Evolutionary conservation across 1,284 basidiomycete species (phyloP), one percentile per base, ranked within the genome.

Genomic region (Schizopora paradoxa): DNA sequence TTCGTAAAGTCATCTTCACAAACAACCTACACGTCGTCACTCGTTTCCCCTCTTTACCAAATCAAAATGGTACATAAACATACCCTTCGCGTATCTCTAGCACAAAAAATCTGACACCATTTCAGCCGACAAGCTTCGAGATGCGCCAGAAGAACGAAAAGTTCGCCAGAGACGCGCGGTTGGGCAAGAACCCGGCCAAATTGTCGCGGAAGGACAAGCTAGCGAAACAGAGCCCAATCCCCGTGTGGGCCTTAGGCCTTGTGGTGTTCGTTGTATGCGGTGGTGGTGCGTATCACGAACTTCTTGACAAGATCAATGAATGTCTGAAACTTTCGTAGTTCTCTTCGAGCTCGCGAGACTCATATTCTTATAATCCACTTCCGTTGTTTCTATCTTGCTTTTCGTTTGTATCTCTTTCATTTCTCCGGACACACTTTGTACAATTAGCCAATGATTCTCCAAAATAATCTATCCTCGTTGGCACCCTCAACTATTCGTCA

Each of bases 101-200:
- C 7, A 13, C 1, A 31, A 5, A 38, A 13, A 13, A 31, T 25
- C 18, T 37, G 5, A 23, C 16, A 31, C 10, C 5, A 19, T 18
- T 46, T 1, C 50, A 70, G 67, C 66, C 69, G 38, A 68, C 83
- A 45, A 76, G 82, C 68, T 87, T 86, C 63, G 86, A 90, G 61
- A 73, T 88, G 67, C 79, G 83, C 54, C 77, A 80, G 59, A 77
- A 78, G 63, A 90, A 89, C 62, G 73, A 73, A 45, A 82, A 86
- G 64, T 90, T 89, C 63, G 82, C 82, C 32, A 77, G 72, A 50
- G 78, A 81, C 52, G 79, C 76, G 51, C 76, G 74, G 52, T 64
- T 75, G 35, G 86, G 86, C 56, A 88, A 86, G 69, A 85, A 85
- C 44, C 76, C 82, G 1, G 74, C 76, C 45, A 82, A 84, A 54